Evolutionary conservation across 495 filamentous ascomycete genomes (phyloP), one percentile per base, ranked within the genome.

Genomic region (Podospora pseudoanserina): DNA sequence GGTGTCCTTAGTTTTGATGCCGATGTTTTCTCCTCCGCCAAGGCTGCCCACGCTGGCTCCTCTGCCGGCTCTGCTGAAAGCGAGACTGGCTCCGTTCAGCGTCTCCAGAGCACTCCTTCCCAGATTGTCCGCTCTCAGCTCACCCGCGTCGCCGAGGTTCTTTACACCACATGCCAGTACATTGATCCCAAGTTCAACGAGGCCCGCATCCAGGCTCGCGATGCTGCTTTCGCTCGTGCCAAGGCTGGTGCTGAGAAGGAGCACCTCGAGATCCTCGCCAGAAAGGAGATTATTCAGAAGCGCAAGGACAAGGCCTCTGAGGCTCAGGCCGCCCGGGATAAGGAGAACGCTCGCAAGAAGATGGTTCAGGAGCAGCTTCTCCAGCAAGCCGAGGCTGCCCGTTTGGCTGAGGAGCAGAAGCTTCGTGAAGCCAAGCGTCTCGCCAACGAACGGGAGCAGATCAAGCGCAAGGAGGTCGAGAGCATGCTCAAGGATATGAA

Each of bases 51-150:
- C 78, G 85, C 91, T 65, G 93, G 94, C 63, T 92, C 92, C 65
- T 86, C 83, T 64, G 87, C 92, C 65, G 94, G 95, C 55, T 97
- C 94, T 53, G 92, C 95, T 60, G 96, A 98, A 81, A 87, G 79
- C 75, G 94, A 97, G 70, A 83, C 86, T 54, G 88, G 90, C 76
- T 89, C 93, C 57, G 91, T 98, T 20, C 95, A 99, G 80, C 90
- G 94, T 67, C 87, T 99, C 66, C 95, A 99, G 82, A 94, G 93
- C 81, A 99, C 95, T 2, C 95, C 95, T 39, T 94, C 95, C 11
- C 96, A 99, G 80, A 99, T 99, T 77, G 93, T 97, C 69, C 92
- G 95, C 69, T 91, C 94, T 55, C 95, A 98, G 81, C 86, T 99
- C 60, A 91, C 90, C 69, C 93, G 95, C 62, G 85, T 99, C 44